Evolutionary conservation across 2,329 filamentous ascomycete species (phyloP).

Genomic region (Fusarium napiforme): DNA sequence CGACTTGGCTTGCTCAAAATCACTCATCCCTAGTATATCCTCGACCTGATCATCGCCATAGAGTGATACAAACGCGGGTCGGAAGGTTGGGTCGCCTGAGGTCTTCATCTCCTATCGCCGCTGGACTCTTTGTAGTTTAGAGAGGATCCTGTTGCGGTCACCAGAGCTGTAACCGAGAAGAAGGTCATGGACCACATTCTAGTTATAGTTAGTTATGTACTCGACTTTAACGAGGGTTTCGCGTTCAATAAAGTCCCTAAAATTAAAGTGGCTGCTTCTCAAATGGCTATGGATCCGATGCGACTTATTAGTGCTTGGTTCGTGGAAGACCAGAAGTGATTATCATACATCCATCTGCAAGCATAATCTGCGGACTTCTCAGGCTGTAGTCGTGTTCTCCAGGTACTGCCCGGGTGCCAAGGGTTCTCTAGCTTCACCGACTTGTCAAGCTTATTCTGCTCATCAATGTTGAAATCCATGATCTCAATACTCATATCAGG

Average conservation of each 20-base stretch:
- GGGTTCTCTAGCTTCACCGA: too few relatives aligned
- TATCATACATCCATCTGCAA: background rate
- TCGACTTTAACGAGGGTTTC: too few relatives aligned
- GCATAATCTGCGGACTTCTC: too few relatives aligned
- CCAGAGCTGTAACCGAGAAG: background rate
- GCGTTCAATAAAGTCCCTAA: too few relatives aligned
- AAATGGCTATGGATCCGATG: too few relatives aligned
- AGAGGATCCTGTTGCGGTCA: background rate
- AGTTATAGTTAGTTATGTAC: background rate
- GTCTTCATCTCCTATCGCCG: background rate
- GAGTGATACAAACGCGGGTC: background rate
- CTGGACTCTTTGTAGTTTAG: background rate
- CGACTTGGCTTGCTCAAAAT: background rate
- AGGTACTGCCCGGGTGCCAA: too few relatives aligned
- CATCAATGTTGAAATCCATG: too few relatives aligned
- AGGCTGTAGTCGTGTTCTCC: too few relatives aligned
- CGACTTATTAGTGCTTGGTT: too few relatives aligned
- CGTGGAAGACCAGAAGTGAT: too few relatives aligned
- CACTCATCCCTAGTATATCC: background rate
- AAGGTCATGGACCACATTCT: background rate
- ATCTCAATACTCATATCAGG: too few relatives aligned
- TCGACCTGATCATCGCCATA: background rate
- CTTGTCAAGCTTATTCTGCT: too few relatives aligned
- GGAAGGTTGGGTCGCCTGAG: background rate
- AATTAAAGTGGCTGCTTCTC: accelerated